Evolutionary conservation across 2,329 filamentous ascomycete genomes (phyloP), one percentile per base, ranked within the genome.

Genomic region (Colletotrichum sidae): DNA sequence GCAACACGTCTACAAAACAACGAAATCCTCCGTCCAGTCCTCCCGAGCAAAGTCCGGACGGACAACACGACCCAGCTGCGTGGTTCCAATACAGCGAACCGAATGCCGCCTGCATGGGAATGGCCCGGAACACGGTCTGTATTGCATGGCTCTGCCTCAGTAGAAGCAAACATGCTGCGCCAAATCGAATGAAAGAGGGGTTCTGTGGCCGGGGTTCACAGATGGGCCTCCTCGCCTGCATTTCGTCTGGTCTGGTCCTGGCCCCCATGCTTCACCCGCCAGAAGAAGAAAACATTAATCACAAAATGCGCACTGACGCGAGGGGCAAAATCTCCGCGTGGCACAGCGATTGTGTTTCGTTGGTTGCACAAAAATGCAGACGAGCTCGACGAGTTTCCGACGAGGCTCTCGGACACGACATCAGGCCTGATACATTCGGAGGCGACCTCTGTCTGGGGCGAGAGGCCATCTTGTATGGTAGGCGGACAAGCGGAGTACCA

Each of bases 101-200:
- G n/a, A 38, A 38, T 37, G 38, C 61, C 56, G 51, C 41, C 42
- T n/a, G 51, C 50, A 35, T 50, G 44, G 42, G 55, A 12, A 37
- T 12, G 53, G 25, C 3, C 25, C 25, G 25, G 25, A 25, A 25
- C 3, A 25, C 25, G 25, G 25, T 25, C 25, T 25, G 4, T 25
- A 25, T 25, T 25, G 25, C 25, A 25, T 25, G 25, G 25, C 25
- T 25, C 25, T 25, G 25, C 25, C 25, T 25, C 25, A 25, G 5
- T 5, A 44, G 51, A 56, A 56, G 46, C 25, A 58, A 58, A n/a
- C 25, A n/a, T 58, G 17, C 2, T 58, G 55, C 55, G 46, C 55
- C 25, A 47, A 58, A 50, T 51, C 55, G 38, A 37, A 17, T 25
- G 25, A 25, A 25, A 25, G 25, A 13, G 25, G 25, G 25, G 25